These are phyloP conservation scores for Batkoa obscura DNA, from an alignment of 371 early-diverging fungal species.

Conservation along the genomic window DNA sequence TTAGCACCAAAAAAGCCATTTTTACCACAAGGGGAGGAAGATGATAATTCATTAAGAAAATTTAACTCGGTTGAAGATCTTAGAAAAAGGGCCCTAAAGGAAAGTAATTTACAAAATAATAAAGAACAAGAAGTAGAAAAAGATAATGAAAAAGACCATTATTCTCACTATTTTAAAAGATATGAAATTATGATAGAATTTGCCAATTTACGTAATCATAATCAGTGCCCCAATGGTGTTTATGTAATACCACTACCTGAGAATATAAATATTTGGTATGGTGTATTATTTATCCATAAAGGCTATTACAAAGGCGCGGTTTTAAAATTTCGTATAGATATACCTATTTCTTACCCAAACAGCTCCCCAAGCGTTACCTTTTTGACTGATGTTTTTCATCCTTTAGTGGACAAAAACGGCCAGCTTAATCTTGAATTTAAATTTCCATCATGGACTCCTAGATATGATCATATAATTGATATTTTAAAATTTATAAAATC, in stretches of 20 bases:
- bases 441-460: conserved; percentile 64
- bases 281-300: conserved; percentile 63
- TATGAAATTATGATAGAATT: conserved; percentile 40
- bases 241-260: conserved; percentile 70
- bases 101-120: not conserved
- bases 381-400: conserved; percentile 83
- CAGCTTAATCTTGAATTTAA: conserved; percentile 44
- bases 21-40: not conserved
- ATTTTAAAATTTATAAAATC: conserved; percentile 68
- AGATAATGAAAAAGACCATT: not conserved
- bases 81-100: not conserved
- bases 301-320: conserved; percentile 85
- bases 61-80: not conserved
- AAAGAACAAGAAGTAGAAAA: not conserved
- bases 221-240: conserved; percentile 64
- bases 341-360: conserved; percentile 73
- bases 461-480: conserved; percentile 63
- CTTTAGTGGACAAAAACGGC: conserved; percentile 61
- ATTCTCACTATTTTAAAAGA: conserved; percentile 9
- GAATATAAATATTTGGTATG: conserved; percentile 71
- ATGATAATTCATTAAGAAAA: not conserved
- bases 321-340: conserved; percentile 74
- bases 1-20: not conserved
- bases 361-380: conserved; percentile 74
- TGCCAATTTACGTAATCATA: conserved; percentile 49